These are phyloP conservation scores for Metschnikowia corniflorae DNA, from an alignment of 805 yeast species.

Conservation along the genomic window DNA sequence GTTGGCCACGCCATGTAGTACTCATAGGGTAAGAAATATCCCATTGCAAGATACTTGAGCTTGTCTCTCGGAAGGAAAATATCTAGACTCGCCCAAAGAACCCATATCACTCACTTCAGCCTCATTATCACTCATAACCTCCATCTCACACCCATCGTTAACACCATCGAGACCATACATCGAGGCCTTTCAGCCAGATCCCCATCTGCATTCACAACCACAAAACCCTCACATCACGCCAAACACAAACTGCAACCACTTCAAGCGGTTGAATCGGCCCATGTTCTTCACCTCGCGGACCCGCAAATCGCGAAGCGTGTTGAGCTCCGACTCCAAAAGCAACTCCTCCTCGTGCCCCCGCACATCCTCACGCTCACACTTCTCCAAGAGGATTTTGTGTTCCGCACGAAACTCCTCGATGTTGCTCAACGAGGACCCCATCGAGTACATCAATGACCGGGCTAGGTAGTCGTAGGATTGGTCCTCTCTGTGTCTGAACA, in stretches of 20 bases:
- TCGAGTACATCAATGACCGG: constrained; percentile 47
- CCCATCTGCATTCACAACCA: too few species aligned
- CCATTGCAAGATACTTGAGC: too few species aligned
- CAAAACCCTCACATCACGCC: constrained; percentile 16
- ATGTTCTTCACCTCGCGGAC: constrained; percentile 52
- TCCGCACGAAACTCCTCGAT: constrained; percentile 53
- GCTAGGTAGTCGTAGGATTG: constrained; percentile 33
- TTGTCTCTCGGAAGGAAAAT: too few species aligned
- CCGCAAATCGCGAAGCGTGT: constrained; percentile 61
- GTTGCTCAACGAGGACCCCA: constrained; percentile 49
- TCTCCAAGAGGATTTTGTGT: constrained; percentile 65
- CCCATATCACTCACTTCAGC: too few species aligned
- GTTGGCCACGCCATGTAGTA: too few species aligned
- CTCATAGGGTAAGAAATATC: too few species aligned
- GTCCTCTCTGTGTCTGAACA: constrained; percentile 62
- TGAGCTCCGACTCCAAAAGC: constrained; percentile 69
- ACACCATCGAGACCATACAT: too few species aligned
- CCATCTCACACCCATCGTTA: too few species aligned
- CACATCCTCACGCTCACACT: constrained; percentile 88
- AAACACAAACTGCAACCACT: constrained; percentile 55
- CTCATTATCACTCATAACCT: too few species aligned
- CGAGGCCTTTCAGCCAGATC: too few species aligned
- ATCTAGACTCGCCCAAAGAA: too few species aligned
- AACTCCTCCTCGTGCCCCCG: constrained; percentile 75
- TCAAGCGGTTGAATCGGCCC: constrained; percentile 53